Evolutionary conservation across 768 basidiomycete species (phyloP), one percentile per base, ranked within the genome.

Genomic region (Polyporus arcularius): DNA sequence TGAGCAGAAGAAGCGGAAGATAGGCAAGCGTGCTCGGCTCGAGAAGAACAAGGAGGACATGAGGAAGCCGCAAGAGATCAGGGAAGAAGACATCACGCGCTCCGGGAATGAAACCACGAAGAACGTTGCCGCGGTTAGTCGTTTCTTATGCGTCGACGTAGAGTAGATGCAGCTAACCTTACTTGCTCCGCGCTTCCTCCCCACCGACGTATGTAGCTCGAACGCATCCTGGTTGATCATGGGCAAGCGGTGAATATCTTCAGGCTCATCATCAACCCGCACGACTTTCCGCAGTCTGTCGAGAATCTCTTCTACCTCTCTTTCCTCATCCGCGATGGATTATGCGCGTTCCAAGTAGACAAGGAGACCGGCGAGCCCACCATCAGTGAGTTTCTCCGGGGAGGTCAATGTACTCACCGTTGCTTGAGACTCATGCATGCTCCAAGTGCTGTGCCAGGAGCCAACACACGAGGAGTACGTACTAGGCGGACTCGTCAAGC

Each of bases 261-360:
- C 78, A 75, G 81, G 61, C 90, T 98, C 69, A 80, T 98, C 55
- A 79, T 97, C 64, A 96, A 99, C 70, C 97, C 97, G 12, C 74
- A 88, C 31, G 87, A 90, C 68, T 99, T 93, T 70, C 90, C 88
- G 0, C 96, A 99, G 71, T 93, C 92, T 0, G 94, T 98, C 12
- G 97, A 99, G 75, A 99, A 99, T 71, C 79, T 96, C 26, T 98
- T 99, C 72, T 95, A 97, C 69, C 80, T 96, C 2, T 94, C 93
- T 0, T 98, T 99, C 76, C 80, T 97, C 62, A 90, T 97, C 48
- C 83, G 90, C 35, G 92, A 96, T 64, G 94, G 90, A 2, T 83
- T 85, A 68, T 92, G 87, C 60, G 88, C 88, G 11, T 78, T 92
- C 31, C 89, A 94, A 64, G 81, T 83, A 6, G 77, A 82, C 38